Evolutionary conservation across 352 stramenopile species (phyloP), one percentile per base, ranked within the genome.

Genomic region (Phytophthora sojae): DNA sequence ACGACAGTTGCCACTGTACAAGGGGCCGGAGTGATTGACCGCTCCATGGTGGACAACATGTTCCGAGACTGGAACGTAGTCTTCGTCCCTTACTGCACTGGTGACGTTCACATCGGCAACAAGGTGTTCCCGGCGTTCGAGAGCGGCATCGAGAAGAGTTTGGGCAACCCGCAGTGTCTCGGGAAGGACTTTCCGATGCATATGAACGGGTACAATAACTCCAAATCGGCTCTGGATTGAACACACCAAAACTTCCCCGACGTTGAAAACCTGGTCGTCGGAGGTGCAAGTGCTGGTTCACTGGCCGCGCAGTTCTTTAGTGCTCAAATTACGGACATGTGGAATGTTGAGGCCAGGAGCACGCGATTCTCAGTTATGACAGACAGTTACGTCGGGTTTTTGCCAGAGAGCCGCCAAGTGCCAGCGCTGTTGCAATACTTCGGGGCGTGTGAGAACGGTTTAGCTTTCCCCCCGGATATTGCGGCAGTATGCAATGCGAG

Each of bases 61-160:
- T 90, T 90, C 60, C 76, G 77, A 55, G 82, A 90, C 69, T 92
- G 82, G 81, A 86, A 86, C 65, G 80, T 90, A 29, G 80, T 92
- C 23, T 78, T 87, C 71, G 57, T 92, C 17, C 81, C 80, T 30
- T 90, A 90, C 67, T 92, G 84, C 72, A 89, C 81, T 21, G 80
- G 81, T 23, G 80, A 92, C 30, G 65, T 92, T 53, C 82, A 92
- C 49, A 32, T 86, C 0, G 84, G 84, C 57, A 85, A 79, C 64
- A 54, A 61, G 2, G 23, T 76, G 12, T 29, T 58, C 6, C 62
- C 42, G 25, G 3, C 52, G 11, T 67, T 61, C 19, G 65, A 81
- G 44, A 74, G 70, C 35, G 61, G 51, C 25, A 52, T 83, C 17
- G 74, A 78, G 15, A 21, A 29, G 12, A 45, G 83, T 30, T 68